Evolutionary conservation across 225 moss, liverwort and hornwort species (phyloP), one percentile per base, ranked within the genome.

Genomic region (Bryoerythrophyllum caledonicum): DNA sequence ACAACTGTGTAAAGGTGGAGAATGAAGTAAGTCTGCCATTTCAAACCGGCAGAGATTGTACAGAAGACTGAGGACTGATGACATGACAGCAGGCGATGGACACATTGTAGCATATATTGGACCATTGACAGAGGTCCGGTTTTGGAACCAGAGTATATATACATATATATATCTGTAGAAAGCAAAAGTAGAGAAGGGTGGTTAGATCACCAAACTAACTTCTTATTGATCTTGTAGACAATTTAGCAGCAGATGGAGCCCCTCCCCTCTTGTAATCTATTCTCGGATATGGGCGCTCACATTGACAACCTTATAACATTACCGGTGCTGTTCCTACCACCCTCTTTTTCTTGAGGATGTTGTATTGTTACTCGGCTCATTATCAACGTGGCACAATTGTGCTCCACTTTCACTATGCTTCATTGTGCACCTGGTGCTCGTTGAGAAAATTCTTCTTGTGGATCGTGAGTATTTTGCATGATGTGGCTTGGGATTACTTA

Each of bases 41-140:
- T 55, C 20, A 4, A 53, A 79, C 3, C 20, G 67, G 52, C 60
- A 49, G 51, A 38, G 58, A 57, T 41, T 79, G 68, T 71, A 80
- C 32, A 80, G 25, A 65, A n/a, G 48, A 16, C 48, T 49, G 80
- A 71, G 76, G 67, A 69, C 60, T 76, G 67, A 76, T 70, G 70
- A 37, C 49, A 72, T 30, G 52, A 76, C 55, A 72, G 40, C 21
- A 65, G 75, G 76, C 71, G 51, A 71, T 40, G 15, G 48, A 19
- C 48, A 19, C 48, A 40, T 60, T 81, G 81, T 81, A 81, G 48
- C 59, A 73, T 72, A 24, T 15, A 81, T 60, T 61, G 59, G 72
- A 72, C 59, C 46, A 13, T 6, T 6, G 48, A 3, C 5, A 5
- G 32, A 55, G 13, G 48, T 59, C 58, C 27, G 8, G 13, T 65